A percentile compares a stretch with the other conserved stretches of the same genome.
Evolutionary conservation across 495 filamentous ascomycete genomes (phyloP).

Genomic region (Aspergillus baeticus): DNA sequence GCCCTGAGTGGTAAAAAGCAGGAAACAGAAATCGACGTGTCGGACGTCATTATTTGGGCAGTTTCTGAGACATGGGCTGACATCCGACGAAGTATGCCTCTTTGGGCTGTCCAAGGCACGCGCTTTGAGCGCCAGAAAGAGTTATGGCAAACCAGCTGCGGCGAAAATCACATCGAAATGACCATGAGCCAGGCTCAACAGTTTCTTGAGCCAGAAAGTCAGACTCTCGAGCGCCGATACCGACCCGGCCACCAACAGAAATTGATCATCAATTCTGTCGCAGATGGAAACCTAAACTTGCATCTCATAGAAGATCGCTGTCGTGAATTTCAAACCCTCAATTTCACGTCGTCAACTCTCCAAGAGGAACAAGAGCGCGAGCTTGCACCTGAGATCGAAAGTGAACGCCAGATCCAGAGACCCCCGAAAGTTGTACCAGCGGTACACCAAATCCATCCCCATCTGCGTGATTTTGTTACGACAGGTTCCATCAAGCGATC

Average conservation of each 20-base stretch:
- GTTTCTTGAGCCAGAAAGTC: slow-evolving; percentile 51
- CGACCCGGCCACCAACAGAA: slow-evolving; percentile 3
- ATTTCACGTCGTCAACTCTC: slow-evolving; percentile 37
- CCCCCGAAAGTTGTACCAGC: slow-evolving; percentile 39
- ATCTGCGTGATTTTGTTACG: slow-evolving; percentile 40
- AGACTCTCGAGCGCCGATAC: slow-evolving; percentile 44
- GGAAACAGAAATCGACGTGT: slow-evolving; percentile 28
- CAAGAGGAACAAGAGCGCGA: slow-evolving; percentile 74
- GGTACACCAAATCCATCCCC: slow-evolving; percentile 41
- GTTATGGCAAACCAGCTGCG: slow-evolving; percentile 18
- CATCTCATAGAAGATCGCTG: slow-evolving; percentile 35
- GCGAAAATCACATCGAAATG: background rate
- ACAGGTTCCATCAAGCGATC: slow-evolving; percentile 20
- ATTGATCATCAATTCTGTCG: background rate
- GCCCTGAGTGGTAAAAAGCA: slow-evolving; percentile 27
- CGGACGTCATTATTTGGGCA: slow-evolving; percentile 58
- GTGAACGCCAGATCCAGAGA: slow-evolving; percentile 53
- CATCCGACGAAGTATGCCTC: slow-evolving; percentile 43
- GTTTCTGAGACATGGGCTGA: slow-evolving; percentile 56
- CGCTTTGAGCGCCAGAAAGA: slow-evolving; percentile 35
- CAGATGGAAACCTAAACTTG: background rate
- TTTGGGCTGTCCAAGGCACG: slow-evolving; percentile 61
- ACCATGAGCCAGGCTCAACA: slow-evolving; percentile 30
- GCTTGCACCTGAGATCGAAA: slow-evolving; percentile 60
- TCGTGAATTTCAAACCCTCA: slow-evolving; percentile 37